phyloP scores from a whole-genome alignment of 2,329 filamentous ascomycete species.

The Elsinoe perseae region DNA sequence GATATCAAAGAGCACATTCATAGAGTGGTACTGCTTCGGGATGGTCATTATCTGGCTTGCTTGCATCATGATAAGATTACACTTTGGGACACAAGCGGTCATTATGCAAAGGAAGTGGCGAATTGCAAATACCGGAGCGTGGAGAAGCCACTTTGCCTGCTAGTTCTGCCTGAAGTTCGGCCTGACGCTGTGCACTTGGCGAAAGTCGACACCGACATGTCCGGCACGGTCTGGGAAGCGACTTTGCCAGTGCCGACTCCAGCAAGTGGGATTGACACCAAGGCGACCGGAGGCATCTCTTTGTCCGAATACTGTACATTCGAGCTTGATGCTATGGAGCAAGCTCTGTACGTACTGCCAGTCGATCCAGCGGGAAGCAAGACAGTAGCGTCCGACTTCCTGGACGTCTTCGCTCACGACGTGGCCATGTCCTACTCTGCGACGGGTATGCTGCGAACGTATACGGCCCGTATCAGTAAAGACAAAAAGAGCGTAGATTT shows the following conservation, averaged over 20 bases:
- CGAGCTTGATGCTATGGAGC: constrained; percentile 51
- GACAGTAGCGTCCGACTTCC: constrained; percentile 64
- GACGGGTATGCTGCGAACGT: constrained; percentile 68
- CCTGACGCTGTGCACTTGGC: constrained; percentile 55
- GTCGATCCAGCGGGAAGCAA: constrained; percentile 77
- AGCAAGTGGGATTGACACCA: not conserved
- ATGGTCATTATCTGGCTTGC: constrained; percentile 74
- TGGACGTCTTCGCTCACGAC: constrained; percentile 80
- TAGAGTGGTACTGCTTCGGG: constrained; percentile 67
- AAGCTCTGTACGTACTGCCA: constrained; percentile 52
- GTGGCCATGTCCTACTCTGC: constrained; percentile 78
- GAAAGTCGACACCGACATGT: constrained; percentile 71
- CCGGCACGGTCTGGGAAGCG: constrained; percentile 75
- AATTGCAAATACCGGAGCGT: constrained; percentile 50
- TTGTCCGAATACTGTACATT: constrained; percentile 65
- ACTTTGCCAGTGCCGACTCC: constrained; percentile 15
- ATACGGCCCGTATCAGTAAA: constrained; percentile 68
- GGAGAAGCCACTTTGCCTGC: constrained; percentile 70
- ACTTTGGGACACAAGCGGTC: constrained; percentile 68
- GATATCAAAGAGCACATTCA: constrained; percentile 64
- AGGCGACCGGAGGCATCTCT: constrained; percentile 28
- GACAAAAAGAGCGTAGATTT: constrained; percentile 60
- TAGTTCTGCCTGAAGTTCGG: constrained; percentile 63
- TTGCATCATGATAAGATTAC: constrained; percentile 63
- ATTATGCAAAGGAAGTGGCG: constrained; percentile 52